These are phyloP conservation scores for Marasmius tenuissimus DNA, from an alignment of 1,284 basidiomycete genomes.

Conservation along the genomic window DNA sequence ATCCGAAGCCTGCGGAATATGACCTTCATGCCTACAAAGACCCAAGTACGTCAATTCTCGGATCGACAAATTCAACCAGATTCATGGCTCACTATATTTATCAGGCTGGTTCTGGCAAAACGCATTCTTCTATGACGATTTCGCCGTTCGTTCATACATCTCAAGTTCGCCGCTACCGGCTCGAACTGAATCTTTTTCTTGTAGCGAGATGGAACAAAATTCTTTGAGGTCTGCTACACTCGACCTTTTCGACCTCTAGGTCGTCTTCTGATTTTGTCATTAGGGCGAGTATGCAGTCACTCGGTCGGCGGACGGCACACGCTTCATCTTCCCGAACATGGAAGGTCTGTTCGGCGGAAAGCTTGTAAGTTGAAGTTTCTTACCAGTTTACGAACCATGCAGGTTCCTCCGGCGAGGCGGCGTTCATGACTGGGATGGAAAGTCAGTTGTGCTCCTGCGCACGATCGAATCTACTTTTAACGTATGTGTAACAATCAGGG, in stretches of 20 bases:
- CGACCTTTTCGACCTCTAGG: neutral
- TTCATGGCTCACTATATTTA: neutral
- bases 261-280: neutral
- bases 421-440: constrained; percentile 74
- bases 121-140: constrained; percentile 60
- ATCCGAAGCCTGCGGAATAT: constrained; percentile 54
- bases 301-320: constrained; percentile 45
- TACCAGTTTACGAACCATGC: neutral
- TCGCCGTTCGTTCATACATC: constrained; percentile 32
- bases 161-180: constrained; percentile 29
- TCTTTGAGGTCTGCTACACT: constrained; percentile 50
- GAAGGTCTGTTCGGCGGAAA: constrained; percentile 35
- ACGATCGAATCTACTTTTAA: neutral
- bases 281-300: constrained; percentile 73
- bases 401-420: constrained; percentile 57
- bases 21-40: constrained; percentile 70
- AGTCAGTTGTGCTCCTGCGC: constrained; percentile 19
- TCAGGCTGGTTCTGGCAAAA: constrained; percentile 61
- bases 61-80: neutral
- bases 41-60: constrained; percentile 40
- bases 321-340: constrained; percentile 60
- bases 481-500: neutral
- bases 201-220: constrained; percentile 49
- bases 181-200: constrained; percentile 6
- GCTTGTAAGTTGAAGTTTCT: neutral